phyloP scores from a whole-genome alignment of 306 rosid genomes.

The Ormosia emarginata region DNA sequence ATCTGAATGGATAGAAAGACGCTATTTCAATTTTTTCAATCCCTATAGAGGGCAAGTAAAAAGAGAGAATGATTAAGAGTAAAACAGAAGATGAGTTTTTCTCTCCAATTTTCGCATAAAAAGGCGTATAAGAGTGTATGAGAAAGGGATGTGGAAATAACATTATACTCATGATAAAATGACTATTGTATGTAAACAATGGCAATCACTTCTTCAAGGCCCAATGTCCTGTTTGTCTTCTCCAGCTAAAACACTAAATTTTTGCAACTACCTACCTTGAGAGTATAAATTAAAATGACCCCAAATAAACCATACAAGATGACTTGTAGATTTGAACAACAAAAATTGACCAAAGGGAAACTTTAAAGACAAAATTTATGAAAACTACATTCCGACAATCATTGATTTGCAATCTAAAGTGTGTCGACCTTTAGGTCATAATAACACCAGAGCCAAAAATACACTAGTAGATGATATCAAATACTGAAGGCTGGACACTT shows the following conservation, averaged over 20 bases:
- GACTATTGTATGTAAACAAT: background rate
- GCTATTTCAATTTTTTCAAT: background rate
- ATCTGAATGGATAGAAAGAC: background rate
- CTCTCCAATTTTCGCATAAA: background rate
- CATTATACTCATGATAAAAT: background rate
- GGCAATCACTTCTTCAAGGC: background rate
- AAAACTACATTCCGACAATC: slow-evolving; percentile 18
- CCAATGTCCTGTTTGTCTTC: background rate
- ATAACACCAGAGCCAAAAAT: slow-evolving; percentile 29
- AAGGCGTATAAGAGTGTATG: background rate
- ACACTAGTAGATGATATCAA: slow-evolving; percentile 28
- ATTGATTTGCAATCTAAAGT: background rate
- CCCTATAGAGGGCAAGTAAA: background rate
- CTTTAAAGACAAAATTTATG: background rate
- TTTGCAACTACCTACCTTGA: background rate
- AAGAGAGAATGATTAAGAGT: background rate
- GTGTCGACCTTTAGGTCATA: slow-evolving; percentile 31
- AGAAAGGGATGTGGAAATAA: background rate
- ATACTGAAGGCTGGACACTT: slow-evolving; percentile 37
- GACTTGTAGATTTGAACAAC: background rate
- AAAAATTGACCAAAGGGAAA: background rate
- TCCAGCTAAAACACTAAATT: background rate
- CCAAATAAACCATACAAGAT: background rate
- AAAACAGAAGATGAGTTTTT: background rate
- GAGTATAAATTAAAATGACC: background rate